Conservation (phyloP, 1,139 yeast genomes). For the Suhomyces taliae region DNA sequence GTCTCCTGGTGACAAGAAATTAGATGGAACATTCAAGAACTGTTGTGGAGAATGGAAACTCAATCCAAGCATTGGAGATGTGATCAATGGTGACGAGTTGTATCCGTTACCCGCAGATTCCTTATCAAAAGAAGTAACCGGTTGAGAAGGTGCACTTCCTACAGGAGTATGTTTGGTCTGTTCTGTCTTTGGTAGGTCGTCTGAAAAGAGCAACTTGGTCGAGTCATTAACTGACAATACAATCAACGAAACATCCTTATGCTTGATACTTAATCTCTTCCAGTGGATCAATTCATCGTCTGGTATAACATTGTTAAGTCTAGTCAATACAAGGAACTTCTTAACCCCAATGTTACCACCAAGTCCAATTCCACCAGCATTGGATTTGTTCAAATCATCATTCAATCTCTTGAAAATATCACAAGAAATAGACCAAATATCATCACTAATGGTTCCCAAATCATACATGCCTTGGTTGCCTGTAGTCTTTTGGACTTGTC, state of each 20-base stretch:
- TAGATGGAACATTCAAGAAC: constrained; percentile 35
- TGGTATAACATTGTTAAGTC: constrained; percentile 70
- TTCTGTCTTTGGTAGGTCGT: constrained; percentile 10
- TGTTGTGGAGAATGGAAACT: constrained; percentile 43
- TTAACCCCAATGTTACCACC: constrained; percentile 40
- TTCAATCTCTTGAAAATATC: constrained; percentile 38
- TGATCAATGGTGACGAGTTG: constrained; percentile 26
- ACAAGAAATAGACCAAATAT: constrained; percentile 39
- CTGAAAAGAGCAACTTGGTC: constrained; percentile 54
- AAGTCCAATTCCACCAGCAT: constrained; percentile 34
- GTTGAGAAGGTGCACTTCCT: background rate
- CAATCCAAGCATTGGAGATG: constrained; percentile 34
- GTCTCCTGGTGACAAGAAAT: constrained; percentile 36
- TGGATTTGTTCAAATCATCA: constrained; percentile 33
- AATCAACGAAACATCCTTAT: constrained; percentile 63
- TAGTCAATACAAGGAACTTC: constrained; percentile 64
- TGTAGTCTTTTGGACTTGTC: constrained; percentile 14
- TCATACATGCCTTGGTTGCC: constrained; percentile 23
- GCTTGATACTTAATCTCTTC: constrained; percentile 63
- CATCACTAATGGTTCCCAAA: constrained; percentile 38
- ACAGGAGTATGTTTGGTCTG: background rate
- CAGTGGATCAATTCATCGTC: constrained; percentile 79
- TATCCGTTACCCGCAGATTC: constrained; percentile 3
- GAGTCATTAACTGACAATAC: constrained; percentile 71
- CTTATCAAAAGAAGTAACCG: background rate